These are phyloP conservation scores for Calonectria pteridis DNA, from an alignment of 2,329 filamentous ascomycete genomes.

Conservation along the genomic window DNA sequence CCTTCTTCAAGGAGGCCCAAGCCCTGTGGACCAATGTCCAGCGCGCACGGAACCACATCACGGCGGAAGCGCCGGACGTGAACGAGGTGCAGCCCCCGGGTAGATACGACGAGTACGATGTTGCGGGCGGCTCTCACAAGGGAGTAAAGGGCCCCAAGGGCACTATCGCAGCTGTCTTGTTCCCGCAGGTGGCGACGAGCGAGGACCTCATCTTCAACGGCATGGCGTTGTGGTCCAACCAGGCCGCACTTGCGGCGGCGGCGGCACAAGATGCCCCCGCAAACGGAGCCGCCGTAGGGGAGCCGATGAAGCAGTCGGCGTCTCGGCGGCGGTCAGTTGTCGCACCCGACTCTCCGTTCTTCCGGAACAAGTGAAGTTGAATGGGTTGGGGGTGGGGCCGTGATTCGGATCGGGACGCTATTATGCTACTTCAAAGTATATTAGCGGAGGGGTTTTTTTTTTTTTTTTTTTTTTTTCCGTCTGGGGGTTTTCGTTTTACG, in stretches of 20 bases:
- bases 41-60: slow-evolving; percentile 42
- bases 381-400: slow-evolving; percentile 14
- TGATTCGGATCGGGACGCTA: slow-evolving; percentile 3
- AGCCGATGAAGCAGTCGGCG: slow-evolving; percentile 29
- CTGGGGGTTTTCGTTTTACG: background rate
- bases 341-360: background rate
- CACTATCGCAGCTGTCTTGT: slow-evolving; percentile 33
- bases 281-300: slow-evolving; percentile 27
- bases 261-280: slow-evolving; percentile 29
- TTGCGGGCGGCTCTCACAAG: slow-evolving; percentile 16
- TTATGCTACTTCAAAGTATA: background rate
- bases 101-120: slow-evolving; percentile 37
- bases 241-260: too few species aligned
- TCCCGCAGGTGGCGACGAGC: slow-evolving; percentile 42
- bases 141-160: slow-evolving; percentile 24
- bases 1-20: slow-evolving; percentile 42
- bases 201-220: slow-evolving; percentile 42
- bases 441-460: background rate
- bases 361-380: background rate
- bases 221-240: slow-evolving; percentile 41
- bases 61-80: slow-evolving; percentile 38
- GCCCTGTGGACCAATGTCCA: slow-evolving; percentile 42
- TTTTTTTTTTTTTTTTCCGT: background rate
- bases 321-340: slow-evolving; percentile 21
- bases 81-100: slow-evolving; percentile 33